Evolutionary conservation across 2,329 filamentous ascomycete species (phyloP), one percentile per base, ranked within the genome.

Genomic region (Clonostachys rosea): DNA sequence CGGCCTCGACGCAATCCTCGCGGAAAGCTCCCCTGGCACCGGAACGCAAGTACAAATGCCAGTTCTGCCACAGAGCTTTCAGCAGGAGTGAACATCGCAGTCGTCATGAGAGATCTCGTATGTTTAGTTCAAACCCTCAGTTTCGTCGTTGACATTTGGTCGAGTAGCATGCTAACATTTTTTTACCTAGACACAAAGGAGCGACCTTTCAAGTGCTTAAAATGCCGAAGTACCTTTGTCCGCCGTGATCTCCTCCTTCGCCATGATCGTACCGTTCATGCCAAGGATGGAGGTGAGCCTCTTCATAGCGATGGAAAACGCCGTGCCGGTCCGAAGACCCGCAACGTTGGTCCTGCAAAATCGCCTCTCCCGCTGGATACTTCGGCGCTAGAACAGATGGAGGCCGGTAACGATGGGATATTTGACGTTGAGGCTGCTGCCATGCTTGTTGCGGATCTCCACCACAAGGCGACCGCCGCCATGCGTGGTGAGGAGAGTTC

Each of bases 11-110:
- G 63, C 79, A 87, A 65, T 80, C 81, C 59, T 79, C 86, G 62
- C 84, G 88, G 70, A 95, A 95, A 73, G 71, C 86, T 56, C 77
- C 86, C 52, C 73, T 85, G 59, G 86, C 83, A 59, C 90, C 91
- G 48, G 94, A 97, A 76, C 92, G 95, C 78, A 96, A 96, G 73
- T 99, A 99, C 83, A 96, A 97, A 70, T 99, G 94, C 75, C 91
- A 96, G 77, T 97, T 96, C 71, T 97, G 94, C 76, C 91, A 91
- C 73, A 83, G 94, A 69, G 94, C 94, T 54, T 99, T 99, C 69
- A 96, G 91, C 74, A 81, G 94, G 68, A 96, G 91, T 69, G 94
- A 99, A 71, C 94, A 99, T 70, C 84, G 94, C 60, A 96, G 91
- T 72, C 82, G 94, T 70, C 94, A 99, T 71, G 94, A 99, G 73